These are phyloP conservation scores for Sugiyamaella neomexicana DNA, from an alignment of 1,139 yeast genomes.

Conservation along the genomic window DNA sequence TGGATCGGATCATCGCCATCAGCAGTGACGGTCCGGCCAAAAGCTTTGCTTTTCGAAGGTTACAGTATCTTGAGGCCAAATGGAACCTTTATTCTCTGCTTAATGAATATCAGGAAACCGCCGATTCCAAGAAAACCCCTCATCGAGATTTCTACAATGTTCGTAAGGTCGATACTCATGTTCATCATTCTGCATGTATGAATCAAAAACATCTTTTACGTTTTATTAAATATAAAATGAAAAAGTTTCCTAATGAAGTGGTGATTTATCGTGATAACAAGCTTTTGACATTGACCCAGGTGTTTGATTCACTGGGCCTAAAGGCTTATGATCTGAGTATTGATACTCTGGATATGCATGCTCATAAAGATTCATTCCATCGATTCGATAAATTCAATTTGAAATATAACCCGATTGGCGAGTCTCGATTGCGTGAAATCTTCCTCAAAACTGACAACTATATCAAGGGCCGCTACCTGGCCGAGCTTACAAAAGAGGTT, in stretches of 20 bases:
- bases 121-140: slow-evolving; percentile 79
- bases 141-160: slow-evolving; percentile 98
- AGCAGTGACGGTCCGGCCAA: slow-evolving; percentile 97
- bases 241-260: slow-evolving; percentile 77
- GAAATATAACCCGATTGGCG: slow-evolving; percentile 97
- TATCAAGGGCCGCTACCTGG: slow-evolving; percentile 82
- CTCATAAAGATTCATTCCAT: slow-evolving; percentile 97
- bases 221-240: slow-evolving; percentile 87
- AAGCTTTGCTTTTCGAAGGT: slow-evolving; percentile 90
- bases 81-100: slow-evolving; percentile 89
- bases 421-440: slow-evolving; percentile 92
- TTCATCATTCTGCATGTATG: slow-evolving; percentile 99
- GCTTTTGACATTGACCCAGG: slow-evolving; percentile 80
- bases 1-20: slow-evolving; percentile 65
- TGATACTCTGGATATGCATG: slow-evolving; percentile 98
- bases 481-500: slow-evolving; percentile 91
- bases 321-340: slow-evolving; percentile 94
- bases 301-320: slow-evolving; percentile 83
- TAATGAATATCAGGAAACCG: slow-evolving; percentile 90
- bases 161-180: slow-evolving; percentile 97
- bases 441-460: slow-evolving; percentile 94
- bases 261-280: slow-evolving; percentile 94
- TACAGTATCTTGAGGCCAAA: slow-evolving; percentile 92
- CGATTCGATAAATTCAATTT: slow-evolving; percentile 96
- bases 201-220: slow-evolving; percentile 94